Base-by-base conservation (phyloP, 306 rosid genomes). In the Dryas drummondii region DNA sequence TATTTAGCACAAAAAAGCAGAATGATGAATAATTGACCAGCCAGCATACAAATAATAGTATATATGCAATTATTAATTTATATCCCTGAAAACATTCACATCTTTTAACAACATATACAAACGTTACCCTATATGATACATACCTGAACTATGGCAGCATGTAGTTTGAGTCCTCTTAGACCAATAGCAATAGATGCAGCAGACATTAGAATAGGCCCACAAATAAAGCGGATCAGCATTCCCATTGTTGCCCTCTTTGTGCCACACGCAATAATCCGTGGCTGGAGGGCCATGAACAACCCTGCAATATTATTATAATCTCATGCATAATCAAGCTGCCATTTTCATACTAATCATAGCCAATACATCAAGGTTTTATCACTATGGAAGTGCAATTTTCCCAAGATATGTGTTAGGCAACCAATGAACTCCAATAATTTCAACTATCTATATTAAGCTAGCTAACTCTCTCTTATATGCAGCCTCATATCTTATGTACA, bases 61-160 rank as follows among this genome's bases (percentile, higher is more conserved):
- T n/a, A n/a, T n/a, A 52, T 52, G 56, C 19, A 52, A 32, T 32
- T 32, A 32, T 32, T 22, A 22, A 22, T 22, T 32, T 2, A 32
- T 32, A 32, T 32, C 37, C 37, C 37, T 32, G 37, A 32, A 32
- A 32, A 32, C 37, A 32, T 32, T 32, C 37, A 32, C 37, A 32
- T 32, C 2, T 32, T 32, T 32, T 32, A 32, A 32, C 37, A 32
- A 32, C 37, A 32, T 32, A 32, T 22, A 32, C 1, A 1, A 32
- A 32, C 37, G 3, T 32, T 32, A 32, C 37, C 37, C 37, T 32
- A 32, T 32, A 32, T 32, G 3, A 1, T 32, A 32, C 37, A 32
- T 79, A 83, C 87, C 82, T 84, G 87, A 50, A 84, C 84, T 17
- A 84, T 84, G 62, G 87, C 87, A 45, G 87, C 50, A 52, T 69